Evolutionary conservation across 129 eudicot species (phyloP).

Genomic region (Lactuca saligna): DNA sequence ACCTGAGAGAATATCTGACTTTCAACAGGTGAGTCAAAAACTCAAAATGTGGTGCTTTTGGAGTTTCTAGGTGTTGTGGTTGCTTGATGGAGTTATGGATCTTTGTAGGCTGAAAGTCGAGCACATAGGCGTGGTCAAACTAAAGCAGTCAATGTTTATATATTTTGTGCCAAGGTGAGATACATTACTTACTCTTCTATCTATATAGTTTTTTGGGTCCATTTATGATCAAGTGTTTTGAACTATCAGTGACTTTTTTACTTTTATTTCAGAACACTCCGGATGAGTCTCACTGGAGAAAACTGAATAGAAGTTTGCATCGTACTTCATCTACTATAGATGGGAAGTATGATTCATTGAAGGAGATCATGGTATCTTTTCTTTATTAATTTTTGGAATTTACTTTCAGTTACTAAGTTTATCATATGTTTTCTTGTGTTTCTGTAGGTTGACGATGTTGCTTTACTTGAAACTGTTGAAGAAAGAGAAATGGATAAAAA

Average conservation of each 20-base stretch:
- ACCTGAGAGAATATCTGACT: conserved; percentile 62
- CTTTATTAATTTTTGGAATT: not conserved
- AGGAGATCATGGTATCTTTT: conserved; percentile 62
- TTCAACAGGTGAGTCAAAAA: conserved; percentile 60
- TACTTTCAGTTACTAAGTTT: not conserved
- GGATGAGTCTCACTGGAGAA: conserved; percentile 77
- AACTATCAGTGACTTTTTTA: not conserved
- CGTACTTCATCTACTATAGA: conserved; percentile 81
- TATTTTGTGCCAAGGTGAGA: conserved; percentile 86
- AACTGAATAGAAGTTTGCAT: conserved; percentile 69
- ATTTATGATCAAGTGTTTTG: too few species aligned
- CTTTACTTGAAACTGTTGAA: conserved; percentile 40
- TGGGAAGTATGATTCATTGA: conserved; percentile 75
- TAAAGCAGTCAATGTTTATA: conserved; percentile 79
- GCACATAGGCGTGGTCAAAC: conserved; percentile 96
- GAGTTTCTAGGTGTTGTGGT: conserved; percentile 1
- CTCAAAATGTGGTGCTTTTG: not conserved
- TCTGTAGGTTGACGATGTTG: conserved; percentile 67
- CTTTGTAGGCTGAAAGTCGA: conserved; percentile 86
- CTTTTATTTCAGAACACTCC: conserved; percentile 64
- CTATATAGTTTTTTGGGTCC: too few species aligned
- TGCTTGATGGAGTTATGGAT: conserved; percentile 28
- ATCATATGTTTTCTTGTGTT: conserved; percentile 5
- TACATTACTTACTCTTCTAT: too few species aligned
- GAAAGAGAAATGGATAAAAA: conserved; percentile 30